These are phyloP conservation scores for Botrytis cinerea DNA, from an alignment of 2,329 filamentous ascomycete genomes.

Conservation along the genomic window DNA sequence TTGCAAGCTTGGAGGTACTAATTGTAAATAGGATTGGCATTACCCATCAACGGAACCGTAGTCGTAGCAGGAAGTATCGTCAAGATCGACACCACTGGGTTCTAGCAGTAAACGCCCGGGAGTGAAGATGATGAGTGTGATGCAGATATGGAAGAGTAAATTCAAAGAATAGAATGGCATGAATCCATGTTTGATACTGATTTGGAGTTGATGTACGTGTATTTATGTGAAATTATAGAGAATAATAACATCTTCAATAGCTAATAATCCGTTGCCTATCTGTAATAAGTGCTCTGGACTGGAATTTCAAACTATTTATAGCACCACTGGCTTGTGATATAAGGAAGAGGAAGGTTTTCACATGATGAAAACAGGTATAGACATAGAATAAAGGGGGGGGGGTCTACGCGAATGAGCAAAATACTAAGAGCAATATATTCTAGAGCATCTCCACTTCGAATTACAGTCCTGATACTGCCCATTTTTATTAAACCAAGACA, in stretches of 20 bases:
- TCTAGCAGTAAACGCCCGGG: background rate
- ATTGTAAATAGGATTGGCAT: constrained; percentile 6
- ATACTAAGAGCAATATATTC: background rate
- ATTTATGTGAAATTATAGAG: background rate
- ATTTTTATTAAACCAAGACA: rapidly evolving
- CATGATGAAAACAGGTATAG: background rate
- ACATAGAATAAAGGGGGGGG: background rate
- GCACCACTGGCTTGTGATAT: background rate
- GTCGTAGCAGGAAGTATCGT: constrained; percentile 17
- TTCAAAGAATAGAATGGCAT: background rate
- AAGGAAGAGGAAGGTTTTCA: background rate
- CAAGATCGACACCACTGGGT: constrained; percentile 8
- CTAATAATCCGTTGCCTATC: background rate
- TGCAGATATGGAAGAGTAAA: too few species aligned
- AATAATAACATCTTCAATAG: background rate
- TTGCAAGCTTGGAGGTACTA: background rate
- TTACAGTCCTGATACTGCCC: background rate
- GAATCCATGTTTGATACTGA: background rate
- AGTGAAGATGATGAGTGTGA: background rate
- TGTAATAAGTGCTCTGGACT: background rate
- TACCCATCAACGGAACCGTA: constrained; percentile 17
- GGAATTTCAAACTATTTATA: rapidly evolving
- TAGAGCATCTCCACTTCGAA: background rate
- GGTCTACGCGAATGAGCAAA: background rate
- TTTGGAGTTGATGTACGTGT: background rate